Conservation (phyloP, 2,329 filamentous ascomycete species). For the Penicillium sclerotiorum region DNA sequence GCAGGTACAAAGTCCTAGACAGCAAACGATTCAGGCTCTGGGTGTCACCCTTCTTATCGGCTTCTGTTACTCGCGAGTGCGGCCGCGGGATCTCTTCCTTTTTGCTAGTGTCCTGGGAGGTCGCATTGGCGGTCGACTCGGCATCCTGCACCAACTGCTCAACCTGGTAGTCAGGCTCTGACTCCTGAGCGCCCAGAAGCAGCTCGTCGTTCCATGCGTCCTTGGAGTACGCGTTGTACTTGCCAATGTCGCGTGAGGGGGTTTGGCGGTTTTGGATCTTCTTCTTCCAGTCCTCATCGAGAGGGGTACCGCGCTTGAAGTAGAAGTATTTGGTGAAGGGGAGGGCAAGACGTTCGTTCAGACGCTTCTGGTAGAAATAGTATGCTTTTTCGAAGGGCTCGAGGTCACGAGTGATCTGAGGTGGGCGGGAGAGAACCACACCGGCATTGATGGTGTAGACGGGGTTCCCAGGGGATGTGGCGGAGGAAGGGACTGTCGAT, state of each 20-base stretch:
- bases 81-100: conserved; percentile 72
- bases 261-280: conserved; percentile 77
- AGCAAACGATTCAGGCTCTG: conserved; percentile 77
- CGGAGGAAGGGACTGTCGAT: conserved; percentile 18
- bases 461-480: conserved; percentile 36
- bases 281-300: conserved; percentile 85
- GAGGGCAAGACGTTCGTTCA: conserved; percentile 87
- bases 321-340: conserved; percentile 92
- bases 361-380: conserved; percentile 94
- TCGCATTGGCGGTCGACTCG: conserved; percentile 52
- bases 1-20: conserved; percentile 81
- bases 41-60: conserved; percentile 73
- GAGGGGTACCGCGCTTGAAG: conserved; percentile 86
- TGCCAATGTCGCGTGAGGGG: conserved; percentile 80
- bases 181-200: conserved; percentile 70
- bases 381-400: conserved; percentile 89
- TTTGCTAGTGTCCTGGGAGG: conserved; percentile 49
- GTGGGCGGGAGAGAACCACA: conserved; percentile 84
- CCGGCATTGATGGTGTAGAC: conserved; percentile 61
- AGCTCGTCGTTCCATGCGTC: conserved; percentile 92
- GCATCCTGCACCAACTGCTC: conserved; percentile 75
- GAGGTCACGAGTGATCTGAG: conserved; percentile 79
- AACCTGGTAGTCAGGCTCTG: conserved; percentile 65
- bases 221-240: conserved; percentile 73
- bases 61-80: conserved; percentile 71